Evolutionary conservation across 441 rosid genomes (phyloP).

Genomic region (Raphanus hybrid): DNA sequence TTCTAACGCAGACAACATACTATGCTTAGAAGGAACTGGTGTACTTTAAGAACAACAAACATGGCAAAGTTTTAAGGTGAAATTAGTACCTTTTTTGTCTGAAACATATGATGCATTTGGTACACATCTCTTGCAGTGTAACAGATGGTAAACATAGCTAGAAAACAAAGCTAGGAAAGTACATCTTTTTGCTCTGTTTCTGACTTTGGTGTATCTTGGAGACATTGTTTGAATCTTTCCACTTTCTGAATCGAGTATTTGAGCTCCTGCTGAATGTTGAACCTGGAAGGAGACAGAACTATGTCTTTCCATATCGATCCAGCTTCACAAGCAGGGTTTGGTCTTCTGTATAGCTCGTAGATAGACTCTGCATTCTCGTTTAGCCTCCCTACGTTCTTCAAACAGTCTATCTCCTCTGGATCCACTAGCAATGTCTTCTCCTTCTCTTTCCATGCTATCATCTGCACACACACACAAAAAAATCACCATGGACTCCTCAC

Average conservation of each 20-base stretch:
- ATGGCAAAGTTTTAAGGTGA: slow-evolving; percentile 16
- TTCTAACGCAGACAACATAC: slow-evolving; percentile 4
- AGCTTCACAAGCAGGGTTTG: slow-evolving; percentile 70
- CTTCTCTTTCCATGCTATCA: slow-evolving; percentile 98
- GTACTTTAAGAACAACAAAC: slow-evolving; percentile 7
- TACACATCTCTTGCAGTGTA: slow-evolving; percentile 12
- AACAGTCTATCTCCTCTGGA: slow-evolving; percentile 83
- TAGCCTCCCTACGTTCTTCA: slow-evolving; percentile 73
- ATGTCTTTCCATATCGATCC: slow-evolving; percentile 99
- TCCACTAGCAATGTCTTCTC: slow-evolving; percentile 91
- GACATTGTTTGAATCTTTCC: slow-evolving; percentile 57
- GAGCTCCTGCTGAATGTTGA: slow-evolving; percentile 88
- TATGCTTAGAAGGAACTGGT: slow-evolving; percentile 14
- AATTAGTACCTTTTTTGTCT: slow-evolving; percentile 4
- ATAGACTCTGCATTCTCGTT: slow-evolving; percentile 87
- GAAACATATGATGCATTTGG: slow-evolving; percentile 9
- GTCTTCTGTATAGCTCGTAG: slow-evolving; percentile 70
- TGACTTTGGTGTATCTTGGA: slow-evolving; percentile 20
- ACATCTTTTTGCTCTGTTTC: slow-evolving; percentile 5
- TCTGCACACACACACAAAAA: slow-evolving; percentile 52
- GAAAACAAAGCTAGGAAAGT: slow-evolving; percentile 26
- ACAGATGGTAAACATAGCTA: not conserved
- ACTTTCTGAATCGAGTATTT: slow-evolving; percentile 85
- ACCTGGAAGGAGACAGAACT: slow-evolving; percentile 85
- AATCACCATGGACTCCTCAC: slow-evolving; percentile 10